Evolutionary conservation across 2,329 filamentous ascomycete species (phyloP), one percentile per base, ranked within the genome.

Genomic region (Parastagonospora nodorum): DNA sequence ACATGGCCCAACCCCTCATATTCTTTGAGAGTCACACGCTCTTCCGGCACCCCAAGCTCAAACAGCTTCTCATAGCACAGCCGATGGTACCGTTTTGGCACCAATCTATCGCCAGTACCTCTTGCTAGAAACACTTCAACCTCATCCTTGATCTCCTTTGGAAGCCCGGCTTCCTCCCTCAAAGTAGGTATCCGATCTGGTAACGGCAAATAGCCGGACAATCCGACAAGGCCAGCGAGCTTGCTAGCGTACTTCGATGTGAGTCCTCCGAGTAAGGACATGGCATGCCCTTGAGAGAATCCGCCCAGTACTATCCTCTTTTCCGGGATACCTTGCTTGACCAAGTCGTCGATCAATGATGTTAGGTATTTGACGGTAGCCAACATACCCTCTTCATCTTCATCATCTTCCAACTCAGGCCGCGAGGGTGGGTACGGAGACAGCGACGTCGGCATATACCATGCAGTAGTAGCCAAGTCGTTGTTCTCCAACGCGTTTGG

Each of bases 1-100:
- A 68, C 67, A 69, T 82, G 80, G 1, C 74, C 78, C 64, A 81
- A 67, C 0, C 76, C 77, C 42, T 80, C 75, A 64, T 82, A 82
- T 54, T 79, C 77, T 48, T 77, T 70, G 19, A 75, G 60, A 24
- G 74, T 73, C 35, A 78, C 54, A 39, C 60, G 62, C 19, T 71
- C 72, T 62, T 76, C 49, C 48, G 68, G 67, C 38, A 77, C 67
- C 0, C 76, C 75, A 45, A 77, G 56, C 19, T 71, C 71, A 48
- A 68, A 64, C 50, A 78, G 63, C 38, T 69, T 72, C 54, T 78
- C 73, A 49, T 75, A 55, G 45, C 73, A 80, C 28, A 78, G 58
- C 24, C 74, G 72, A 63, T 75, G 74, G 42, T 75, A 70, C 24
- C 73, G 56, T 48, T 71, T 75, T 1, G 79, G 79, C 19, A 83